Evolutionary conservation across 2,329 filamentous ascomycete species (phyloP).

Genomic region (Xylariomycetidae sp.): DNA sequence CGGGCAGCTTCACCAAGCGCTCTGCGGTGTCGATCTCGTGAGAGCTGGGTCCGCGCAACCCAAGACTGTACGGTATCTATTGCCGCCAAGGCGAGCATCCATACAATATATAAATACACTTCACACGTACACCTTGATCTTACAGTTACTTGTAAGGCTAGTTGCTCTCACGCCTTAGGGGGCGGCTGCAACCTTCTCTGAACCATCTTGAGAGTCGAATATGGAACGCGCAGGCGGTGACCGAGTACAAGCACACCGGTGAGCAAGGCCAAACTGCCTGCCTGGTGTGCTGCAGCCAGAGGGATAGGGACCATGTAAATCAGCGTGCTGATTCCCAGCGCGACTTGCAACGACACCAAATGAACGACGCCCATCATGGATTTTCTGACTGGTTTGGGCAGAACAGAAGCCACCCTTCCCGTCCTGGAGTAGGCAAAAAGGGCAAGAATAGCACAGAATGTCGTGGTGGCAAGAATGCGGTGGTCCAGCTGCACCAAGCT

Average conservation of each 20-base stretch:
- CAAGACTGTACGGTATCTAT: too few species aligned
- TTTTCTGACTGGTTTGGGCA: conserved; percentile 59
- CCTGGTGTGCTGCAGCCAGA: conserved; percentile 87
- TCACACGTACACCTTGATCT: too few species aligned
- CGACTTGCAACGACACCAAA: conserved; percentile 73
- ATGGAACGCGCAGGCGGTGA: conserved; percentile 69
- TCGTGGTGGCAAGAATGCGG: conserved; percentile 83
- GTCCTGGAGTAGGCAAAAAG: conserved; percentile 77
- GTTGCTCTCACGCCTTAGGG: conserved; percentile 10
- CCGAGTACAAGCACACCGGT: conserved; percentile 77
- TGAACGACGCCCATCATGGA: conserved; percentile 77
- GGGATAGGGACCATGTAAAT: conserved; percentile 90
- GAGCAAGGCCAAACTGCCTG: conserved; percentile 77
- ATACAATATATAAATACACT: too few species aligned
- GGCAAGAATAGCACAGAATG: conserved; percentile 72
- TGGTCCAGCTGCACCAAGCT: conserved; percentile 94
- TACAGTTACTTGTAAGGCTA: conserved; percentile 2
- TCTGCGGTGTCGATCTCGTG: too few species aligned
- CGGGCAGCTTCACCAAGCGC: too few species aligned
- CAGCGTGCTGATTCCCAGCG: conserved; percentile 82
- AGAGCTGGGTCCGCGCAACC: too few species aligned
- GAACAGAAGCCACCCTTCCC: conserved; percentile 46
- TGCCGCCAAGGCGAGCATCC: too few species aligned
- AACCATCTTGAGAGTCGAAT: conserved; percentile 55
- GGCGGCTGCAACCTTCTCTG: conserved; percentile 37